Evolutionary conservation across 768 basidiomycete species (phyloP), one percentile per base, ranked within the genome.

Genomic region (Podaxis sp.): DNA sequence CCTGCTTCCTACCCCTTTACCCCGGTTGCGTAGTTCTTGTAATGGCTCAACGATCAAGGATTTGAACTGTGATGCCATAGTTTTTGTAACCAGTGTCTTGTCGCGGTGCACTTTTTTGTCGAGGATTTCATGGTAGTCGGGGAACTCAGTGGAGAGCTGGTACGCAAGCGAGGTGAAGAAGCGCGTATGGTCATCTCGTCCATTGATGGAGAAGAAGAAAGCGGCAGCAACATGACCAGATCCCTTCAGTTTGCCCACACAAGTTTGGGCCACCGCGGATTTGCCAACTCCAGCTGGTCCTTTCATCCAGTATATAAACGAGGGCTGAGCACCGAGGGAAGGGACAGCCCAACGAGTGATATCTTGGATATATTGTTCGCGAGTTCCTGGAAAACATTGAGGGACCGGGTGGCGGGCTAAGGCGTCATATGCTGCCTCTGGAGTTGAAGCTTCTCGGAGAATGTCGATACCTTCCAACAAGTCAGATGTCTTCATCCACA

Each of bases 301-400:
- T 27, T 12, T 56, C 55, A 56, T 56, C 13, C 55, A 25, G 24
- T 46, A 56, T 8, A 56, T 56, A 15, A 40, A 25, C 11, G 17
- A 17, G n/a, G 11, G 8, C 8, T n/a, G 8, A 22, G 6, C 49
- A 50, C 11, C 19, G 3, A 19, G 17, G 17, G 55, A 24, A 40
- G 55, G 9, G 15, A 25, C 5, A 25, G n/a, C 51, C 59, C 59
- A 62, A 1, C 33, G 37, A 22, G 33, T 37, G 55, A 65, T 62
- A 36, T 65, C 61, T 27, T 37, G 17, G 19, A 65, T 59, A 36
- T 59, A 19, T 40, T 63, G 24, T 19, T 13, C n/a, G 17, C 64
- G 46, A 19, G 59, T 65, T 7, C 64, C 64, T 4, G 51, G 49
- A 22, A 62, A 58, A 56, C 64, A 65, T 50, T 47, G 55, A 5